A percentile compares a stretch with the other conserved stretches of the same genome.
Evolutionary conservation across 176 grass and related monocot species (phyloP).

Genomic region (Thalia dealbata): DNA sequence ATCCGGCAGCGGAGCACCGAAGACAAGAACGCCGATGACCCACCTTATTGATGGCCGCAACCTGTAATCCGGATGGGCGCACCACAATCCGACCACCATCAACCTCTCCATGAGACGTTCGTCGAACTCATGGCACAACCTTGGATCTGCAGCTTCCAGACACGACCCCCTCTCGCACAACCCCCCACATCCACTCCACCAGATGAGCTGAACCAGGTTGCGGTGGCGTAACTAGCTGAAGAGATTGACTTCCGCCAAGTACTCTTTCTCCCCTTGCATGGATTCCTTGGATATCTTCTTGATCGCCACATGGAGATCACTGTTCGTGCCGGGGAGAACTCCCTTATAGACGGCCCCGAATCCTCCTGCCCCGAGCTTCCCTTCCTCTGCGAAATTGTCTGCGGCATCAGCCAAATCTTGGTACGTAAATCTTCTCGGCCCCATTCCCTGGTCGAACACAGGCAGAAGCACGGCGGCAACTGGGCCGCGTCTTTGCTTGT

Average conservation of each 20-base stretch:
- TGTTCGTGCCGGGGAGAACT: background rate
- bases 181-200: background rate
- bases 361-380: background rate
- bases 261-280: background rate
- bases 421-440: background rate
- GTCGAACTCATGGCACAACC: background rate
- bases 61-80: background rate
- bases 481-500: background rate
- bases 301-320: background rate
- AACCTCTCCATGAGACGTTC: background rate
- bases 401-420: background rate
- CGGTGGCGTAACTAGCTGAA: background rate
- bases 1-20: background rate
- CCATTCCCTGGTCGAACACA: background rate
- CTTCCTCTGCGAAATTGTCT: background rate
- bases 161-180: background rate
- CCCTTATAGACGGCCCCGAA: background rate
- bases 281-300: background rate
- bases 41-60: background rate
- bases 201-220: constrained; percentile 7
- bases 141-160: background rate
- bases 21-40: background rate
- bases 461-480: background rate
- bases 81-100: constrained; percentile 3
- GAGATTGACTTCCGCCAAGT: background rate